Evolutionary conservation across 2,329 filamentous ascomycete species (phyloP).

Genomic region (Pestalotiopsis sp.): DNA sequence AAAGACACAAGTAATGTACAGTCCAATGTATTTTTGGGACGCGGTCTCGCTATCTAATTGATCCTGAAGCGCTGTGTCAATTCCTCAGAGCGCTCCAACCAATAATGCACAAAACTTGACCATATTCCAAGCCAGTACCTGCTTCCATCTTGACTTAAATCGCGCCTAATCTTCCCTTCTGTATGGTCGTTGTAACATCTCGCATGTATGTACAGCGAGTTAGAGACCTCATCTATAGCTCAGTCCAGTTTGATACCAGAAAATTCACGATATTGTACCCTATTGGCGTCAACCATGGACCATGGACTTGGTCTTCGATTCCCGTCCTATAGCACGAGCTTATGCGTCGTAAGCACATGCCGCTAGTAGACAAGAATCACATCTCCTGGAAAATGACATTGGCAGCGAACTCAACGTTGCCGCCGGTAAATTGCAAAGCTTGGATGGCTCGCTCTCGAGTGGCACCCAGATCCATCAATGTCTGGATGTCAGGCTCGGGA

Average conservation of each 20-base stretch:
- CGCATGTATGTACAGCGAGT: not conserved
- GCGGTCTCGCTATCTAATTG: not conserved
- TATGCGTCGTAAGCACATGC: not conserved
- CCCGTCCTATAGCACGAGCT: not conserved
- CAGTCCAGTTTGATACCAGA: not conserved
- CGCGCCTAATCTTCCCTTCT: not conserved
- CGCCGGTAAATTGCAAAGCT: conserved; percentile 79
- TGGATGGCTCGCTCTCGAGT: conserved; percentile 75
- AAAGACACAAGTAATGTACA: not conserved
- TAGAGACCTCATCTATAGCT: not conserved
- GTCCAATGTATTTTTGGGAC: not conserved
- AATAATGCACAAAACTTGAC: not conserved
- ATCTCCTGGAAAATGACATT: conserved; percentile 69
- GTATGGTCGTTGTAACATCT: not conserved
- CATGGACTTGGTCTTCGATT: not conserved
- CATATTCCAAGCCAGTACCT: not conserved
- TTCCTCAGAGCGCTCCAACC: not conserved
- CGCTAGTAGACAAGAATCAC: conserved; percentile 1
- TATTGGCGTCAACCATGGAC: not conserved
- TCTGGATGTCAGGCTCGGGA: conserved; percentile 72
- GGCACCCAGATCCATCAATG: conserved; percentile 78
- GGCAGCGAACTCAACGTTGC: conserved; percentile 88
- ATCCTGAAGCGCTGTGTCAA: not conserved
- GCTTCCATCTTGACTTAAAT: not conserved
- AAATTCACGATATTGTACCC: not conserved